These are phyloP conservation scores for Pyrus betulifolia DNA, from an alignment of 306 rosid genomes.

Conservation along the genomic window DNA sequence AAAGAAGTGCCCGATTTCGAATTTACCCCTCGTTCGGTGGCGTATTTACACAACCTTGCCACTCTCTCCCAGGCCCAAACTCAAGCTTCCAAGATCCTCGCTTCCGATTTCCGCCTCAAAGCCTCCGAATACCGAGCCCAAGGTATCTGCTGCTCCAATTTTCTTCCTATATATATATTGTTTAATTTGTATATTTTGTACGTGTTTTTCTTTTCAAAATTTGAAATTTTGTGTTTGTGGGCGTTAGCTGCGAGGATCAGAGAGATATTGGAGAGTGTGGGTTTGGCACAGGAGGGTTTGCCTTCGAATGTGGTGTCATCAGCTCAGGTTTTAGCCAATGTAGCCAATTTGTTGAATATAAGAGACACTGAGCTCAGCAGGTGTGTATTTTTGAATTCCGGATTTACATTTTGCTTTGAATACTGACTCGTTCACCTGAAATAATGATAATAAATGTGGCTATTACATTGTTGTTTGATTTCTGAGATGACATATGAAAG, in stretches of 20 bases:
- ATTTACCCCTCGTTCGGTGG: constrained; percentile 76
- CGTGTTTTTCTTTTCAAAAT: background rate
- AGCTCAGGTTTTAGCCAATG: constrained; percentile 79
- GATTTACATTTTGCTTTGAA: background rate
- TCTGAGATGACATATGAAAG: background rate
- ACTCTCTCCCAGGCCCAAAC: constrained; percentile 74
- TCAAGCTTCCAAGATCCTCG: constrained; percentile 74
- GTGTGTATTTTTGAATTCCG: constrained; percentile 10
- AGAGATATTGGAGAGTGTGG: constrained; percentile 87
- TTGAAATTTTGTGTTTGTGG: background rate
- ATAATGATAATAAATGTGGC: background rate
- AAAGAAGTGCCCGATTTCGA: constrained; percentile 78
- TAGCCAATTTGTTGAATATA: constrained; percentile 80
- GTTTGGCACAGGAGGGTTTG: constrained; percentile 81
- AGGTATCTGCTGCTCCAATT: constrained; percentile 28
- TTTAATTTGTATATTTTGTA: background rate
- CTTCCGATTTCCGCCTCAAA: constrained; percentile 77
- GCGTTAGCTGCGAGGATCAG: constrained; percentile 75
- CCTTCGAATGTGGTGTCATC: constrained; percentile 72
- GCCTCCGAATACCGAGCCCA: constrained; percentile 86
- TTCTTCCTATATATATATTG: no score
- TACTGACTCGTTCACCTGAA: background rate
- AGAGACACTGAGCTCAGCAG: constrained; percentile 97
- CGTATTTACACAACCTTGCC: constrained; percentile 56
- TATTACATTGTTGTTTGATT: background rate